These are phyloP conservation scores for Silybum marianum DNA, from an alignment of 129 eudicot species.

Conservation along the genomic window DNA sequence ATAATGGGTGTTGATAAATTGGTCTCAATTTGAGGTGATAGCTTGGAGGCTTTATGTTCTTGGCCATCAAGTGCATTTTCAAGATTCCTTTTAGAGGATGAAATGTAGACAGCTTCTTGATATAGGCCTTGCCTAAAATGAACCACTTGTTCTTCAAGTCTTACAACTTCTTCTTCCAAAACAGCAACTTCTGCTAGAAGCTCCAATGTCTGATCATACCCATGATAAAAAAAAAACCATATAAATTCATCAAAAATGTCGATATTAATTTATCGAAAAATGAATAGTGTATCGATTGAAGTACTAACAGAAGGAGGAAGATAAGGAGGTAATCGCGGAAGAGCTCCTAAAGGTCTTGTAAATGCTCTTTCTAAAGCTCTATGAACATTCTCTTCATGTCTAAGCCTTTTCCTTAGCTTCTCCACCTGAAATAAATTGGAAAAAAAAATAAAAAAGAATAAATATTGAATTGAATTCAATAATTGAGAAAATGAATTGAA, in stretches of 20 bases:
- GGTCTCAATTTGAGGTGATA: slow-evolving; percentile 45
- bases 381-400: slow-evolving; percentile 95
- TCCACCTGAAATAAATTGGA: slow-evolving; percentile 57
- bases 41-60: slow-evolving; percentile 49
- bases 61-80: slow-evolving; percentile 51
- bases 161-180: slow-evolving; percentile 93
- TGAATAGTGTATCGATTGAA: neutral
- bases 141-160: slow-evolving; percentile 95
- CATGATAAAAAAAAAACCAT: neutral
- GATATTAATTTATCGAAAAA: neutral
- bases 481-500: slow-evolving; percentile 22
- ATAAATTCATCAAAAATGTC: neutral
- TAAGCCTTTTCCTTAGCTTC: slow-evolving; percentile 81
- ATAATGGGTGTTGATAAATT: slow-evolving; percentile 33
- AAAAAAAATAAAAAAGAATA: neutral
- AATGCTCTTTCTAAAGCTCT: slow-evolving; percentile 94
- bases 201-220: slow-evolving; percentile 66
- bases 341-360: slow-evolving; percentile 86
- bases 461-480: neutral
- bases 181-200: slow-evolving; percentile 99
- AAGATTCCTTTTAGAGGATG: slow-evolving; percentile 65
- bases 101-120: slow-evolving; percentile 76
- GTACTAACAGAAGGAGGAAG: slow-evolving; percentile 55
- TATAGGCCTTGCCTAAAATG: slow-evolving; percentile 81
- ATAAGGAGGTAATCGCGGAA: slow-evolving; percentile 96